Base-by-base conservation (phyloP, 441 rosid genomes). In the Gossypium gossypioides region DNA sequence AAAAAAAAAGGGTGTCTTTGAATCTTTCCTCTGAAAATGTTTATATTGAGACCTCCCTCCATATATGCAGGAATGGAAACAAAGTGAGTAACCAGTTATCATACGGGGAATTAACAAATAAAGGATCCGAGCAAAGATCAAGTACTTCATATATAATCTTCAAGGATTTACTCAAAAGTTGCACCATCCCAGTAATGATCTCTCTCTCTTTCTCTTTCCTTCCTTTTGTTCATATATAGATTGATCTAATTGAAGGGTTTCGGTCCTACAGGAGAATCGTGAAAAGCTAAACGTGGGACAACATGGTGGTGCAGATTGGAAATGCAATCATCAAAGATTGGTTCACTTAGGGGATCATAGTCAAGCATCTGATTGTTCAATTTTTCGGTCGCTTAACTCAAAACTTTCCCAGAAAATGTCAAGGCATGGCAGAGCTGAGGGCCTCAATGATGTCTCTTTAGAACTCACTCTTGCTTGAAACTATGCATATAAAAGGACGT, bases 381-480 rank as follows among this genome's bases (percentile, higher is more conserved):
- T 4, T 1, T 5, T 22, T 4, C 70, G 18, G 27, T 66, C 70
- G 22, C 18, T 48, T 2, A 72, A 48, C 16, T 67, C 78, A 63
- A 69, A 73, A 65, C 69, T 65, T 68, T 63, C 74, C 3, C 72
- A 29, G 46, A 25, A 77, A 29, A 75, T 65, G 74, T 72, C 57
- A 46, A 74, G 69, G 76, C 72, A 72, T 75, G 27, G 62, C 24
- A 74, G 72, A 63, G 66, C 76, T 29, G 76, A 52, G 46, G 58
- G 52, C 22, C 65, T 59, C 59, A 78, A 76, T 54, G 83, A 81
- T 60, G 75, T 86, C 64, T 85, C 87, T 68, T 84, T 89, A 59
- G 88, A 87, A 60, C 91, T 89, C 72, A 80, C 87, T 68, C 89
- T 89, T 69, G 85, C 79, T 74, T 83, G 52, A 69, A n/a, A 16